Base-by-base conservation (phyloP, 116 monocot genomes). In the Cymodocea nodosa region DNA sequence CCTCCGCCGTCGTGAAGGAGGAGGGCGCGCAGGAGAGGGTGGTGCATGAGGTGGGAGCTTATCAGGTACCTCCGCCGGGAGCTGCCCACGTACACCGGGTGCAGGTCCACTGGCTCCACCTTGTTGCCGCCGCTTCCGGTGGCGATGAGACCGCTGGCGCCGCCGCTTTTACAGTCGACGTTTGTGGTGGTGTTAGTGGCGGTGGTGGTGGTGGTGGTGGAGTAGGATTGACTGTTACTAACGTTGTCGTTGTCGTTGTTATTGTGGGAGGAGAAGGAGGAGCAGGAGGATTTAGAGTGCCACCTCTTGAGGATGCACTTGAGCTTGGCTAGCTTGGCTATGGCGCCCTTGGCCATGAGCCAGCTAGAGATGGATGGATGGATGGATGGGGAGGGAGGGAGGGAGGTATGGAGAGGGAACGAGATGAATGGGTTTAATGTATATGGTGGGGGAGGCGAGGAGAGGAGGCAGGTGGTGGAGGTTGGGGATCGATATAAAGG, bases 61-160 rank as follows among this genome's bases (percentile, higher is more conserved):
- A 94, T 35, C 54, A 89, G 74, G 79, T 89, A 94, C 50, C 80
- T 76, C 55, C 94, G 84, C 13, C 89, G 81, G 17, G 94, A 82
- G 80, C 86, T 79, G 37, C 94, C 94, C 51, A 94, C 89, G 74
- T 89, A 94, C 50, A 94, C 84, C 0, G 86, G 74, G 44, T 73
- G 82, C 58, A 86, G 72, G 6, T 77, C 79, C 12, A 19, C 36
- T 15, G 23, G 68, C 30, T 66, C 49, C 3, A 15, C 66, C 8
- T 66, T 18, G n/a, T 53, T 65, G 2, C 23, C 16, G 53, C 2
- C 35, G 53, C 34, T 54, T 15, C 15, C 2, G 35, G 34, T n/a
- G n/a, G 12, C 1, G 15, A 50, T 50, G 50, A 30, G 52, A 18
- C 34, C 9, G 49, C 19, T 11, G 1, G 6, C 11, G 8, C 11